Evolutionary conservation across 208 protist species (phyloP), one percentile per base, ranked within the genome.

Genomic region (Naegleria gruberi): DNA sequence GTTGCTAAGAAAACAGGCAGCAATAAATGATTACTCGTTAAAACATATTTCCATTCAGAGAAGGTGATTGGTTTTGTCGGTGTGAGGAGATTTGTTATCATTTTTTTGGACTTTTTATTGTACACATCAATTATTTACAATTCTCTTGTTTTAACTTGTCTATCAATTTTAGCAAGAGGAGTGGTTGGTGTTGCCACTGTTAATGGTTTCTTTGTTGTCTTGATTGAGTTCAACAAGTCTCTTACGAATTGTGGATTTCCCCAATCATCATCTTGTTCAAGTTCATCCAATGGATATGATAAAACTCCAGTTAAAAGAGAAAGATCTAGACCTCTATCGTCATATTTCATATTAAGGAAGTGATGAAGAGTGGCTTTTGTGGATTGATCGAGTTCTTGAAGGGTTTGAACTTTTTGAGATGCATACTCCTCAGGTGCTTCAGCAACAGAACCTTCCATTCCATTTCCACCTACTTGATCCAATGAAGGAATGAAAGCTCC

Each of bases 341-440:
- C 65, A 77, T 77, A 77, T 37, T 77, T 77, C 65, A 77, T 77
- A 37, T 77, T 77, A 77, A 77, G 65, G 26, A 77, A 77, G 34
- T 77, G 65, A 8, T 77, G 65, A 37, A 77, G 65, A 37, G 65
- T 77, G 7, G 65, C 65, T 37, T 77, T 77, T 77, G 65, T 77
- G 10, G 17, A 37, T 77, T 77, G 65, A 37, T 77, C 65, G 17
- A 77, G 30, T 37, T 77, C 65, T 77, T 77, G 65, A 8, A 77
- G 30, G 6, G 65, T 77, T 8, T 77, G 65, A 77, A 77, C 65
- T 37, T 77, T 77, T 77, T 77, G 65, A 15, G 65, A 77, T 2
- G 65, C 17, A 37, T 77, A 77, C 12, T 77, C 65, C 8, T 77
- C 30, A 37, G 65, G 65, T 37, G 65, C 65, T 37, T 77, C 65